Percentiles rank a stretch among this genome's conserved stretches.
Conservation (phyloP, 2,329 filamentous ascomycete species). For the Monosporascus sp. region DNA sequence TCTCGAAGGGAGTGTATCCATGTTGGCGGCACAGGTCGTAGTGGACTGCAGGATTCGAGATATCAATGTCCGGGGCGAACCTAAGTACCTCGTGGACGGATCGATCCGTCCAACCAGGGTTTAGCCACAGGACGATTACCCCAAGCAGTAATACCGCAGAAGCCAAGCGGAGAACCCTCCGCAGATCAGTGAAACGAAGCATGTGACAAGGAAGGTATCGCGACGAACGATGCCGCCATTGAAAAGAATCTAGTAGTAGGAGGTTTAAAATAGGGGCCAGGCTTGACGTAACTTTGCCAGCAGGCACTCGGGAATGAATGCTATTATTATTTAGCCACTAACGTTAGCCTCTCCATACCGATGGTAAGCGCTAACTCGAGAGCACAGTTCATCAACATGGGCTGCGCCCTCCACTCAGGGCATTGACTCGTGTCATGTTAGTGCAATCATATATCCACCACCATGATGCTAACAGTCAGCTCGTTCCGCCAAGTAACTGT, state of each 20-base stretch:
- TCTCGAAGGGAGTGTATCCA: slow-evolving; percentile 32
- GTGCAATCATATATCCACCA: too few relatives aligned
- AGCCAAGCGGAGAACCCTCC: slow-evolving; percentile 15
- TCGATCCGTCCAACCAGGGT: slow-evolving; percentile 24
- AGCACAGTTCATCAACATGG: too few relatives aligned
- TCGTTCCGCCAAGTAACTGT: too few relatives aligned
- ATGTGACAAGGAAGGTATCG: neutral
- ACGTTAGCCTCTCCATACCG: too few relatives aligned
- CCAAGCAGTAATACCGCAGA: slow-evolving; percentile 10
- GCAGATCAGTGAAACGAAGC: slow-evolving; percentile 12
- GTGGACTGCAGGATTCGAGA: slow-evolving; percentile 13
- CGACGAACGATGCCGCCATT: neutral
- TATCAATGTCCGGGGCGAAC: slow-evolving; percentile 17
- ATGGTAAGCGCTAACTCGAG: too few relatives aligned
- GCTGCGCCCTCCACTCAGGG: too few relatives aligned
- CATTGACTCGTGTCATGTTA: too few relatives aligned
- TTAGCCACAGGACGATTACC: slow-evolving; percentile 22
- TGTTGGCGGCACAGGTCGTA: slow-evolving; percentile 30
- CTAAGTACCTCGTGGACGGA: slow-evolving; percentile 20
- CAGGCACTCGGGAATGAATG: too few relatives aligned
- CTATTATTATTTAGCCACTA: too few relatives aligned
- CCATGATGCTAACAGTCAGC: too few relatives aligned
- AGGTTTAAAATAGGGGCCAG: too few relatives aligned
- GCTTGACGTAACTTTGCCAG: too few relatives aligned
- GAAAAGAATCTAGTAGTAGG: neutral